A percentile compares a stretch with the other conserved stretches of the same genome.
phyloP scores from a whole-genome alignment of 441 rosid genomes.

The Euphorbia corollata region DNA sequence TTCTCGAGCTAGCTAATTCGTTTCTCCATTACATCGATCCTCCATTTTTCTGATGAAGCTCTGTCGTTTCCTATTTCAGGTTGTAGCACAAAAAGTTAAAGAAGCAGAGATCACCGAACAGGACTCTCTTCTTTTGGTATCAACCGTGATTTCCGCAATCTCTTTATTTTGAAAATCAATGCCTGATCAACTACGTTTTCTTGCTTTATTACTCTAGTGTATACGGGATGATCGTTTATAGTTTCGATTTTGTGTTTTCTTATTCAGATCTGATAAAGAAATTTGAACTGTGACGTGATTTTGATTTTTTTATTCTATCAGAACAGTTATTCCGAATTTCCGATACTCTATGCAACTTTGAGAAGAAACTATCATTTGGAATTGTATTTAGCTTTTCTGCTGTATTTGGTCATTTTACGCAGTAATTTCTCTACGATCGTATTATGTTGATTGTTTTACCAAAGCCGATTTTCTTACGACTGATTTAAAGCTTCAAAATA shows the following conservation, averaged over 20 bases:
- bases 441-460: not conserved
- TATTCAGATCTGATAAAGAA: not conserved
- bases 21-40: not conserved
- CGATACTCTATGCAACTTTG: not conserved
- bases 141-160: conserved; percentile 11
- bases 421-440: not conserved
- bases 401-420: not conserved
- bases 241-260: conserved; percentile 1
- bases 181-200: not conserved
- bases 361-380: not conserved
- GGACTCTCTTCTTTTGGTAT: conserved; percentile 92
- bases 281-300: not conserved
- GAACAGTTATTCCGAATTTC: not conserved
- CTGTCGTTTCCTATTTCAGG: conserved; percentile 33
- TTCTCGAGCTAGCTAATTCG: conserved; percentile 5
- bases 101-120: conserved; percentile 95
- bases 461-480: not conserved
- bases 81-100: conserved; percentile 67
- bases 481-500: not conserved
- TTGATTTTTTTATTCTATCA: not conserved
- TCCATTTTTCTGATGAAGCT: not conserved
- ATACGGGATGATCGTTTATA: not conserved
- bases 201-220: not conserved
- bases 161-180: conserved; percentile 1
- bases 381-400: not conserved